Conservation (phyloP, 2,329 filamentous ascomycete species). For the Microdochium bolleyi region DNA sequence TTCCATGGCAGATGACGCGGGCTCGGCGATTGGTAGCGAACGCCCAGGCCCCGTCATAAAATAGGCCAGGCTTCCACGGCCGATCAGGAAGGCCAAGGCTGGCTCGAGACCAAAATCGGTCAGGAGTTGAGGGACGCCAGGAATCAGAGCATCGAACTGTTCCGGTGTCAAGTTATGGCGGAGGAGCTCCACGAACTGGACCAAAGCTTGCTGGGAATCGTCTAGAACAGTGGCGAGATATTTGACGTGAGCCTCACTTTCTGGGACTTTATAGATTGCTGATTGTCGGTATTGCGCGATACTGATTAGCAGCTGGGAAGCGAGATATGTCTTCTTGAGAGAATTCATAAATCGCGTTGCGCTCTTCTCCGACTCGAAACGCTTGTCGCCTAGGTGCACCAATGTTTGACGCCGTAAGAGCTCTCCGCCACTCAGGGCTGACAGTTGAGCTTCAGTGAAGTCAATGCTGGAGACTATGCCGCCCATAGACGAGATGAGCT, state of each 20-base stretch:
- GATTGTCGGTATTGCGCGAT: slow-evolving; percentile 84
- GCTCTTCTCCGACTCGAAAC: slow-evolving; percentile 66
- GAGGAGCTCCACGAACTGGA: slow-evolving; percentile 84
- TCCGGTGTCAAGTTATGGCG: slow-evolving; percentile 68
- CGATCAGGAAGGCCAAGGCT: slow-evolving; percentile 77
- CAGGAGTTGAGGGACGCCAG: slow-evolving; percentile 66
- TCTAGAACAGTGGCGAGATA: slow-evolving; percentile 82
- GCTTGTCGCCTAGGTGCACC: slow-evolving; percentile 71
- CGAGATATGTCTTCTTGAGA: slow-evolving; percentile 69
- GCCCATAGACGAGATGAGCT: slow-evolving; percentile 87
- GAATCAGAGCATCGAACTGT: slow-evolving; percentile 73
- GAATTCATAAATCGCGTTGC: slow-evolving; percentile 75
- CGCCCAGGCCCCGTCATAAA: slow-evolving; percentile 42
- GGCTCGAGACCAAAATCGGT: slow-evolving; percentile 72
- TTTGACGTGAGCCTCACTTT: slow-evolving; percentile 75
- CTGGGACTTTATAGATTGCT: slow-evolving; percentile 69
- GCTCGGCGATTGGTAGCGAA: slow-evolving; percentile 12
- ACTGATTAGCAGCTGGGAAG: slow-evolving; percentile 76
- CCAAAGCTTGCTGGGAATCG: slow-evolving; percentile 77
- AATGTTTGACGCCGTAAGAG: slow-evolving; percentile 73
- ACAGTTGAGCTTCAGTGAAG: slow-evolving; percentile 80
- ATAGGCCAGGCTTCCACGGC: slow-evolving; percentile 64
- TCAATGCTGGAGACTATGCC: slow-evolving; percentile 82
- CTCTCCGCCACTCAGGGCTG: slow-evolving; percentile 82
- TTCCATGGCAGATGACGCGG: slow-evolving; percentile 9